A percentile compares a stretch with the other conserved stretches of the same genome.
Conservation (phyloP, 2,329 filamentous ascomycete species). For the Stemphylium beticola region DNA sequence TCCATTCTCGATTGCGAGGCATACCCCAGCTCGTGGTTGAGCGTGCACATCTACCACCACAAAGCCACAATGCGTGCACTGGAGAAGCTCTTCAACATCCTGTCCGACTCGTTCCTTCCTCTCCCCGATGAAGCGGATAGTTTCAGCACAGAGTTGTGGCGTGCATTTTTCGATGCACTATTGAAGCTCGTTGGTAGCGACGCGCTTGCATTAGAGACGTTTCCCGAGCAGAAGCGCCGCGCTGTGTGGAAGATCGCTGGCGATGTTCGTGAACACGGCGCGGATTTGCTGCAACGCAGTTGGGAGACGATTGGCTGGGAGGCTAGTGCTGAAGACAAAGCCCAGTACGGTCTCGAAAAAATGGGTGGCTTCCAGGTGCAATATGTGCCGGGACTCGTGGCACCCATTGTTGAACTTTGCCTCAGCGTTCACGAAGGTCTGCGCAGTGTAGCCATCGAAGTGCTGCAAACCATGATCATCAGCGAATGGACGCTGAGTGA, state of each 20-base stretch:
- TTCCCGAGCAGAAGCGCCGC: constrained; percentile 93
- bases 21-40: constrained; percentile 89
- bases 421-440: constrained; percentile 94
- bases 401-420: constrained; percentile 90
- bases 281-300: constrained; percentile 79
- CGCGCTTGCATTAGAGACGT: constrained; percentile 88
- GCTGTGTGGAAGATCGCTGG: constrained; percentile 99
- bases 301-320: constrained; percentile 99
- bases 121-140: constrained; percentile 87
- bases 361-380: constrained; percentile 98
- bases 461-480: constrained; percentile 96
- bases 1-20: constrained; percentile 89
- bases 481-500: constrained; percentile 97
- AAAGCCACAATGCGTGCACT: constrained; percentile 86
- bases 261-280: constrained; percentile 90
- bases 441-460: constrained; percentile 86
- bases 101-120: constrained; percentile 85
- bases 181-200: constrained; percentile 89
- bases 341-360: constrained; percentile 77
- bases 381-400: constrained; percentile 91
- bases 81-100: constrained; percentile 78
- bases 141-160: constrained; percentile 95
- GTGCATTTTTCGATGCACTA: constrained; percentile 86
- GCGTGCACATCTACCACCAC: constrained; percentile 90
- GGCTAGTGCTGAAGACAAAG: constrained; percentile 77